Percentiles rank a stretch among this genome's conserved stretches.
phyloP scores from a whole-genome alignment of 371 early-diverging fungal genomes.

The Dentiscutata heterogama region DNA sequence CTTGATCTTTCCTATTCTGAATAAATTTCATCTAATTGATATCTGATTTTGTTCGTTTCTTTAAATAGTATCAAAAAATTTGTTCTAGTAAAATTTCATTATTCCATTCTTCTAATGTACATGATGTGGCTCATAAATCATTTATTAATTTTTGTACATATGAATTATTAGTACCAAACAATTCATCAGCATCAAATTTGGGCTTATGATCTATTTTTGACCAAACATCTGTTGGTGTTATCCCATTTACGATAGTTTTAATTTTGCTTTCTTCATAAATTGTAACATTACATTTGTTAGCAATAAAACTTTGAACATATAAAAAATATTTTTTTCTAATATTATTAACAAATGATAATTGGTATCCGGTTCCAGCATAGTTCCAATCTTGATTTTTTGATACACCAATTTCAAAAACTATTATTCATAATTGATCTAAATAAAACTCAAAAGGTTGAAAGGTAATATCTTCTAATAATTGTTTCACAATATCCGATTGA shows the following conservation, averaged over 20 bases:
- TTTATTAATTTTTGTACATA: neutral
- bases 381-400: slow-evolving; percentile 8
- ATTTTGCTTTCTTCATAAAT: slow-evolving; percentile 17
- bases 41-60: slow-evolving; percentile 8
- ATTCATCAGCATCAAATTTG: neutral
- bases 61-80: slow-evolving; percentile 22
- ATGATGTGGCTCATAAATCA: neutral
- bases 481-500: neutral
- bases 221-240: slow-evolving; percentile 12
- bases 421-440: neutral
- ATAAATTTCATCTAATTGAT: slow-evolving; percentile 4
- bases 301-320: too few relatives aligned
- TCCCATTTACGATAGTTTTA: neutral
- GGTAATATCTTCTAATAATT: slow-evolving; percentile 1
- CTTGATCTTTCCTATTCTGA: slow-evolving; percentile 24
- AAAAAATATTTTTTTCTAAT: neutral
- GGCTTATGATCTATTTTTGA: neutral
- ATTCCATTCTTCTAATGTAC: slow-evolving; percentile 11
- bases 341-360: slow-evolving; percentile 10
- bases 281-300: neutral
- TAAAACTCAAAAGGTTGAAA: slow-evolving; percentile 9
- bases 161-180: slow-evolving; percentile 10
- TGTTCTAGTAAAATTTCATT: neutral
- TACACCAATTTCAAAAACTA: neutral
- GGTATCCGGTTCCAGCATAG: neutral